Conservation (phyloP, 495 filamentous ascomycete species). For the Hypomontagnella submonticulosa region DNA sequence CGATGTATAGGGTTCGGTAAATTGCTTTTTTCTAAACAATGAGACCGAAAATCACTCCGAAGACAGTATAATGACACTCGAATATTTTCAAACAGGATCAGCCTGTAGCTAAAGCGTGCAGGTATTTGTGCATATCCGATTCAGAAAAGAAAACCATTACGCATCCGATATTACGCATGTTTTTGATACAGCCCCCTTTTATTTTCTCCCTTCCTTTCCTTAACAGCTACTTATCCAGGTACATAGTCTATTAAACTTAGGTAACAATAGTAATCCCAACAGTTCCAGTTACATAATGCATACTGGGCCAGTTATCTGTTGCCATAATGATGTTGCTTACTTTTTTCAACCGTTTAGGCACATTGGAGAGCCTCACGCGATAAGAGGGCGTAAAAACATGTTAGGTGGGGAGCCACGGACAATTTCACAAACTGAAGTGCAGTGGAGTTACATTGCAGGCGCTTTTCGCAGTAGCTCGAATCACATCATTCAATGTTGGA, state of each 20-base stretch:
- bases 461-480: conserved; percentile 26
- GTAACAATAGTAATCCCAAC: neutral
- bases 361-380: conserved; percentile 35
- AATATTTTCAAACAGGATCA: no score
- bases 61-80: no score
- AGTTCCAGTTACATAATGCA: conserved; percentile 11
- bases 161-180: no score
- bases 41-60: no score
- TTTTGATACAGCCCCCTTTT: neutral
- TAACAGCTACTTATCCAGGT: conserved; percentile 6
- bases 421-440: conserved; percentile 8
- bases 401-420: conserved; percentile 9
- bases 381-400: conserved; percentile 24
- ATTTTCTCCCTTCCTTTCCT: neutral
- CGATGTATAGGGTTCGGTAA: no score
- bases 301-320: neutral
- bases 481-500: conserved; percentile 28
- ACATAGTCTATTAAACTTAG: conserved; percentile 1
- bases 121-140: no score
- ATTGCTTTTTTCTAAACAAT: no score
- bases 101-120: no score
- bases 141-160: no score
- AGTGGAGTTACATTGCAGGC: conserved; percentile 33
- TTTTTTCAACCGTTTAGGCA: conserved; percentile 32
- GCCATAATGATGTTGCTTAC: conserved; percentile 6